Evolutionary conservation across 2,329 filamentous ascomycete genomes (phyloP).

Genomic region (Thelonectria blattea): DNA sequence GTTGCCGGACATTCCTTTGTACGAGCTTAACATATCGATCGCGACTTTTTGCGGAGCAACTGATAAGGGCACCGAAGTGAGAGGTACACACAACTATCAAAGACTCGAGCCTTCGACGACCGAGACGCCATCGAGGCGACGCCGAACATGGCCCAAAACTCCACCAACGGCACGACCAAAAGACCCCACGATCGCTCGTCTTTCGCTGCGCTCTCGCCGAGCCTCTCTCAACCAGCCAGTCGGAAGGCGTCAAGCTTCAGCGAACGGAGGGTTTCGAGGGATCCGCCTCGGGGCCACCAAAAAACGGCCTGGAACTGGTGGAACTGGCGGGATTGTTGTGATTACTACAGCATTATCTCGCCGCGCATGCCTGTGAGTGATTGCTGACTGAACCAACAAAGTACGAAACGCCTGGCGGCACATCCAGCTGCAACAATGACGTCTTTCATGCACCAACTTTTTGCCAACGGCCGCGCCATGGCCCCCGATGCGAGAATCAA

Average conservation of each 20-base stretch:
- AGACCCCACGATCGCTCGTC: slow-evolving; percentile 4
- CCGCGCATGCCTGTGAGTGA: slow-evolving; percentile 29
- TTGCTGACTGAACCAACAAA: slow-evolving; percentile 21
- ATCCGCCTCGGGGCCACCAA: slow-evolving; percentile 1
- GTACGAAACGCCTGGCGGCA: not conserved
- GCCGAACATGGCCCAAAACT: no score
- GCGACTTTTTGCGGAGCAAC: slow-evolving; percentile 11
- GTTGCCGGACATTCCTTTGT: slow-evolving; percentile 8
- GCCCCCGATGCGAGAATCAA: slow-evolving; percentile 19
- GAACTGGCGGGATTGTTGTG: slow-evolving; percentile 15
- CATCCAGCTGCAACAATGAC: slow-evolving; percentile 28
- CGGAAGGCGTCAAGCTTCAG: slow-evolving; percentile 16
- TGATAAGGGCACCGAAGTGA: slow-evolving; percentile 18
- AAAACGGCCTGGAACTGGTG: slow-evolving; percentile 6
- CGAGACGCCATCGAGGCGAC: no score
- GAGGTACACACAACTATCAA: no score
- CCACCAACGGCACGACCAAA: slow-evolving; percentile 9
- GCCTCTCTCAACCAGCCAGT: slow-evolving; percentile 14
- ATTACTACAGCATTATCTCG: slow-evolving; percentile 28
- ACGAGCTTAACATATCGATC: slow-evolving; percentile 13
- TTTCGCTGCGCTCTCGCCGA: slow-evolving; percentile 11
- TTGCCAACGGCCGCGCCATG: not conserved
- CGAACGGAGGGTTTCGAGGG: not conserved
- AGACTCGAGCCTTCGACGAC: no score
- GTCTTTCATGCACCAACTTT: slow-evolving; percentile 26